Evolutionary conservation across 2,329 filamentous ascomycete species (phyloP), one percentile per base, ranked within the genome.

Genomic region (Trichoderma sp.): DNA sequence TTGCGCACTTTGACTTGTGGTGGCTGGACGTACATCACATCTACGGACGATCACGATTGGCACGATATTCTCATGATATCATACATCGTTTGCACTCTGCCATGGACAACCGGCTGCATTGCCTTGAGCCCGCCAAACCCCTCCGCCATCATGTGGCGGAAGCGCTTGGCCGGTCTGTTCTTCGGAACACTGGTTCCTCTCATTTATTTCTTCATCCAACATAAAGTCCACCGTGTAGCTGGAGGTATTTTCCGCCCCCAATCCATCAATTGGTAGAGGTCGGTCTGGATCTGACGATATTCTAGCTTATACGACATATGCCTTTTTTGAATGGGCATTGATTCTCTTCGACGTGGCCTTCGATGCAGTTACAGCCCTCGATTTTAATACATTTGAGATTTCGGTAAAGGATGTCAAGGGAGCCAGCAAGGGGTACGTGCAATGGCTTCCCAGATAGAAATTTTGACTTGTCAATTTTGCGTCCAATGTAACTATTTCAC

Each of bases 1-100:
- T 90, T 98, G 76, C 89, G 95, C 74, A 97, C 94, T 10, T 81
- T 98, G 68, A 97, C 93, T 4, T 99, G 95, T 76, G 95, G 94
- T 73, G 95, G 95, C 68, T 99, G 95, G 94, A 97, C 95, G 64
- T 99, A 98, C 79, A 89, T 99, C 70, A 99, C 95, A 29, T 98
- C 95, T 70, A 99, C 95, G 52, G 95, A 99, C 78, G 93, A 98
- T 78, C 95, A 99, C 79, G 89, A 97, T 80, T 98, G 93, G 94
- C 95, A 99, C 78, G 95, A 99, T 76, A 94, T 98, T 70, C 94
- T 99, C 78, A 99, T 99, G 95, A 97, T 99, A 73, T 96, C 93
- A 15, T 99, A 99, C 79, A 84, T 99, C 67, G 90, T 99, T 54
- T 91, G 93, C 37, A 98, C 95, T 3, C 84, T 99, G 64, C 95